A percentile compares a stretch with the other conserved stretches of the same genome.
These are phyloP conservation scores for Aspergillus eucalypticola DNA, from an alignment of 2,329 filamentous ascomycete genomes.

Conservation along the genomic window DNA sequence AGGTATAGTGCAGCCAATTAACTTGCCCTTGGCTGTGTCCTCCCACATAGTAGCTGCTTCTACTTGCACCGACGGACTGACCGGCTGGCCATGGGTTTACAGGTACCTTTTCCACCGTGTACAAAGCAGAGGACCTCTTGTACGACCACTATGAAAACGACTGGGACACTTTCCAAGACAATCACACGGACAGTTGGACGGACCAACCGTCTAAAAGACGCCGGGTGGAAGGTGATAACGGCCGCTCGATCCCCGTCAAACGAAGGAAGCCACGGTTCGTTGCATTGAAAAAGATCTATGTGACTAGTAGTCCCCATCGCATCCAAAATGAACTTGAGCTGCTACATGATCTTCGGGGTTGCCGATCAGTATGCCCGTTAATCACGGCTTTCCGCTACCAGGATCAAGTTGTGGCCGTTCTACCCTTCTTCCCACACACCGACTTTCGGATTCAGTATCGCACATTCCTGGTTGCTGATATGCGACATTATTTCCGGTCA, in stretches of 20 bases:
- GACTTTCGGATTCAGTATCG: constrained; percentile 93
- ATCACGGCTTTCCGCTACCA: constrained; percentile 95
- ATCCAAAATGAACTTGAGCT: constrained; percentile 97
- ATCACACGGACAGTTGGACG: constrained; percentile 65
- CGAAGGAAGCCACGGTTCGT: constrained; percentile 71
- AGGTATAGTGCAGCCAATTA: constrained; percentile 56
- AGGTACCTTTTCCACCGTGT: constrained; percentile 98
- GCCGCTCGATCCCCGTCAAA: constrained; percentile 33
- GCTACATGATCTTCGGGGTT: constrained; percentile 80
- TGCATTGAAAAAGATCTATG: constrained; percentile 99
- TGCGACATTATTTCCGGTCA: constrained; percentile 84
- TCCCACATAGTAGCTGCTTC: background rate
- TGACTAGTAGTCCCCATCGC: constrained; percentile 88
- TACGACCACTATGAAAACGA: constrained; percentile 82
- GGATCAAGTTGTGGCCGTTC: constrained; percentile 90
- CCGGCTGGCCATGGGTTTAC: background rate
- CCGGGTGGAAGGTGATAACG: constrained; percentile 44
- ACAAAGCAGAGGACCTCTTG: constrained; percentile 92
- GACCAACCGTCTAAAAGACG: constrained; percentile 65
- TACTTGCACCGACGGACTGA: background rate
- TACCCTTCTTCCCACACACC: constrained; percentile 93
- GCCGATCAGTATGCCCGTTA: constrained; percentile 83
- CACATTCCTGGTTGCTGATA: constrained; percentile 81
- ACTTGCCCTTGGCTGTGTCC: background rate
- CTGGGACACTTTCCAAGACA: constrained; percentile 73